Percentiles rank a stretch among this genome's conserved stretches.
Conservation (phyloP, 768 basidiomycete genomes). For the Mycena kentingensis region DNA sequence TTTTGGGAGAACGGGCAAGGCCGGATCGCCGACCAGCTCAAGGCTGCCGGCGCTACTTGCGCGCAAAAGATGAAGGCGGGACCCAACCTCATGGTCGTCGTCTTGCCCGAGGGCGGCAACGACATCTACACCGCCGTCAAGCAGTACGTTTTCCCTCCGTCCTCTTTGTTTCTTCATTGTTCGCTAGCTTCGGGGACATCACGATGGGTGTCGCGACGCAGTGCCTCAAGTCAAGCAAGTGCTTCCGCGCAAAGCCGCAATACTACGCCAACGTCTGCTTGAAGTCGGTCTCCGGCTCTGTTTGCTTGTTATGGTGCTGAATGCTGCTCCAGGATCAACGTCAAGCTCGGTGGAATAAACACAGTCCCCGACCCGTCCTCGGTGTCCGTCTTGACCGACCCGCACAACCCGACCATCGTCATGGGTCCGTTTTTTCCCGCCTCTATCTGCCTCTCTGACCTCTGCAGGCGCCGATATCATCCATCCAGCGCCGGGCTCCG, state of each 20-base stretch:
- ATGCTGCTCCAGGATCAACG: constrained; percentile 80
- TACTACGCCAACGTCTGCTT: constrained; percentile 82
- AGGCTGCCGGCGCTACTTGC: constrained; percentile 51
- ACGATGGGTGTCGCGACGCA: constrained; percentile 75
- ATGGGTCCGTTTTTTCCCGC: constrained; percentile 53
- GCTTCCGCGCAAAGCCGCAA: constrained; percentile 66
- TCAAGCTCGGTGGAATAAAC: constrained; percentile 84
- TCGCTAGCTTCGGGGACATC: constrained; percentile 69
- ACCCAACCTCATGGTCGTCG: constrained; percentile 63
- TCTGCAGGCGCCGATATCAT: constrained; percentile 50
- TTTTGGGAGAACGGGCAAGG: constrained; percentile 62
- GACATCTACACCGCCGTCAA: constrained; percentile 80
- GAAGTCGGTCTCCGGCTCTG: constrained; percentile 52
- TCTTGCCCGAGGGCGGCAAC: constrained; percentile 74
- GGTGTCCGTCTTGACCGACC: constrained; percentile 66
- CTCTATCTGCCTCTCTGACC: neutral
- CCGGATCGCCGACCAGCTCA: constrained; percentile 42
- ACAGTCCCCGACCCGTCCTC: constrained; percentile 71
- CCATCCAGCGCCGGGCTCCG: constrained; percentile 78
- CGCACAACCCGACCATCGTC: constrained; percentile 73
- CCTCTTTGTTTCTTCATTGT: neutral
- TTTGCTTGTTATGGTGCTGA: constrained; percentile 9
- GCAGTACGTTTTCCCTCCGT: constrained; percentile 61
- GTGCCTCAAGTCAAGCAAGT: constrained; percentile 70
- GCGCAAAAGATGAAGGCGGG: constrained; percentile 38